phyloP scores from a whole-genome alignment of 352 stramenopile species.

The Phytophthora capsici region DNA sequence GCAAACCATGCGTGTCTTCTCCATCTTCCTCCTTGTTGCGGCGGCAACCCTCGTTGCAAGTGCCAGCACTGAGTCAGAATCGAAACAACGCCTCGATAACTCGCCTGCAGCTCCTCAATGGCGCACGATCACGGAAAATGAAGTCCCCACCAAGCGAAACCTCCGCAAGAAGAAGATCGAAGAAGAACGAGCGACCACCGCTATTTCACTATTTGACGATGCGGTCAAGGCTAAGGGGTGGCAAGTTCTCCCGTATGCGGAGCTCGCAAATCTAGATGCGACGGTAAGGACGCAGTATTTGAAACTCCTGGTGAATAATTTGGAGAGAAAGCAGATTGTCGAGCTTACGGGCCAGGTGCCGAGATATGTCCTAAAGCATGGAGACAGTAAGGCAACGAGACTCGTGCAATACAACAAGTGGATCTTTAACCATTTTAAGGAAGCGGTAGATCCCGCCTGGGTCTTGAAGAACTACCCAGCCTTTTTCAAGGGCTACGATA shows the following conservation, averaged over 20 bases:
- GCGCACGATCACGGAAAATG: background rate
- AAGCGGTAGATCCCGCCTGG: background rate
- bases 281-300: background rate
- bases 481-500: background rate
- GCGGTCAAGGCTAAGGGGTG: background rate
- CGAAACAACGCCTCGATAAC: too few species aligned
- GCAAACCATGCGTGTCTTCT: background rate
- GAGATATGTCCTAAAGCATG: background rate
- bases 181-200: background rate
- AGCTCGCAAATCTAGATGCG: background rate
- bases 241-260: background rate
- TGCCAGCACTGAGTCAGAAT: too few species aligned
- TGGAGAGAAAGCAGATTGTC: background rate
- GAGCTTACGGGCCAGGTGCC: background rate
- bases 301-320: background rate
- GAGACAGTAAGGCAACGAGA: background rate
- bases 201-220: background rate
- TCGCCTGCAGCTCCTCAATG: background rate
- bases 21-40: background rate
- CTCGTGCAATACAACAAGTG: background rate
- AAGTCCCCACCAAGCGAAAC: background rate
- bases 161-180: background rate
- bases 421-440: background rate
- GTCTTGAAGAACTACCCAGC: background rate
- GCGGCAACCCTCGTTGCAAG: background rate